Evolutionary conservation across 306 rosid species (phyloP).

Genomic region (Erythrophleum fordii): DNA sequence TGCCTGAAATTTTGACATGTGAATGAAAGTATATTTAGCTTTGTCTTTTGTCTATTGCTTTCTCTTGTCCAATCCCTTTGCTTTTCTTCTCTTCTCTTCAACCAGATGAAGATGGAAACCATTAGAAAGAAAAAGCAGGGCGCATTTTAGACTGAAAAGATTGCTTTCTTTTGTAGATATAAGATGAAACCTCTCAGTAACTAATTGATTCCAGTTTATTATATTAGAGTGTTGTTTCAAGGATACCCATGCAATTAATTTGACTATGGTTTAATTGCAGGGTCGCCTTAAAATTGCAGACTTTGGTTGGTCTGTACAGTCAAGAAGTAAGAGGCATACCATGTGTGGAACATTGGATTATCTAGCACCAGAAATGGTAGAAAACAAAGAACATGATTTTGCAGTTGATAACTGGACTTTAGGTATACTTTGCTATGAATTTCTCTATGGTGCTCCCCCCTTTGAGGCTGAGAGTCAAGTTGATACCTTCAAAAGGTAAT

Average conservation of each 20-base stretch:
- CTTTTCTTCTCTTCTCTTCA: not conserved
- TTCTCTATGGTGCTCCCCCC: conserved; percentile 86
- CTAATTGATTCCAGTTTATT: not conserved
- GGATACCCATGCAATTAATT: conserved; percentile 14
- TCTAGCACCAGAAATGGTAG: conserved; percentile 94
- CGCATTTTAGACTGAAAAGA: not conserved
- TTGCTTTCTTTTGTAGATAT: not conserved
- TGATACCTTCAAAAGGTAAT: conserved; percentile 79
- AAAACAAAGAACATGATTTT: conserved; percentile 81
- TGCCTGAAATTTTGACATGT: not conserved
- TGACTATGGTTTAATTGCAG: conserved; percentile 44
- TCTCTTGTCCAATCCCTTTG: not conserved
- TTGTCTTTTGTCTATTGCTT: not conserved
- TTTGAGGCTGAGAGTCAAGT: conserved; percentile 88
- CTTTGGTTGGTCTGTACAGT: conserved; percentile 96
- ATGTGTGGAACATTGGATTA: conserved; percentile 97
- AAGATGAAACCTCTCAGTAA: not conserved
- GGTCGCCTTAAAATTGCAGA: conserved; percentile 92
- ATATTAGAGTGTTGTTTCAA: not conserved
- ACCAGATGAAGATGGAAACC: not conserved
- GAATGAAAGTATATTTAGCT: not conserved
- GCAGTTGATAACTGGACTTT: conserved; percentile 93
- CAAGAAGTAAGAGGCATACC: conserved; percentile 74
- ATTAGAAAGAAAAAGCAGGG: not conserved
- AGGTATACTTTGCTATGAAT: conserved; percentile 88